Evolutionary conservation across 2,329 filamentous ascomycete genomes (phyloP).

Genomic region (Penicillium sp.): DNA sequence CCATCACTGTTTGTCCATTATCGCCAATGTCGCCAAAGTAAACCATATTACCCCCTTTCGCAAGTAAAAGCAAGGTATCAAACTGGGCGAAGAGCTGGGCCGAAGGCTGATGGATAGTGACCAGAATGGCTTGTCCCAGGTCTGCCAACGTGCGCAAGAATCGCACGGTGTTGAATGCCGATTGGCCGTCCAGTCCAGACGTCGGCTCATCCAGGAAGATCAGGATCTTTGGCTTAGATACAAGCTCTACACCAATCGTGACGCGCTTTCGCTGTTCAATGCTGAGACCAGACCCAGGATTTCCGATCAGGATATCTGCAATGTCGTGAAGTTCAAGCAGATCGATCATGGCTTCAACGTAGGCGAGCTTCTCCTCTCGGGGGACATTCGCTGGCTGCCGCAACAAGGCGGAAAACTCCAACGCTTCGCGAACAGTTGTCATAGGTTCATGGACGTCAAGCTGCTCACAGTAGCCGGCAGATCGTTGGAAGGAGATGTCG

Average conservation of each 20-base stretch:
- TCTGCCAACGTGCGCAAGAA: slow-evolving; percentile 68
- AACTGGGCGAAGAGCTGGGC: slow-evolving; percentile 38
- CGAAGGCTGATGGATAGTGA: slow-evolving; percentile 71
- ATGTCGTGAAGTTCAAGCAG: slow-evolving; percentile 57
- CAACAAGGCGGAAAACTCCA: slow-evolving; percentile 67
- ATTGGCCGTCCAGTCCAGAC: slow-evolving; percentile 68
- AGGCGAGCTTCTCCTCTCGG: slow-evolving; percentile 62
- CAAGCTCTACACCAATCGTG: slow-evolving; percentile 72
- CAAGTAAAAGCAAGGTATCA: background rate
- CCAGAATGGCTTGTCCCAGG: slow-evolving; percentile 69
- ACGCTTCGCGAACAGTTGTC: slow-evolving; percentile 65
- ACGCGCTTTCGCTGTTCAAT: slow-evolving; percentile 71
- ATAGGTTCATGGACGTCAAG: slow-evolving; percentile 69
- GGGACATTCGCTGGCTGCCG: slow-evolving; percentile 58
- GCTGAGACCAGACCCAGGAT: slow-evolving; percentile 25
- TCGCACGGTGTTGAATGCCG: slow-evolving; percentile 66
- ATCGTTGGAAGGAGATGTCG: slow-evolving; percentile 64
- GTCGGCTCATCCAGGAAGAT: slow-evolving; percentile 74
- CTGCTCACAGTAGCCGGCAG: slow-evolving; percentile 70
- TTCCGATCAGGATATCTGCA: slow-evolving; percentile 62
- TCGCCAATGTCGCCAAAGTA: slow-evolving; percentile 68
- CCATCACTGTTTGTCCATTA: slow-evolving; percentile 50
- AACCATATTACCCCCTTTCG: slow-evolving; percentile 58
- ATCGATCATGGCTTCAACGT: slow-evolving; percentile 66
- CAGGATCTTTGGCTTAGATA: slow-evolving; percentile 68